Conservation (phyloP, 495 filamentous ascomycete genomes). For the Tetracladium marchalianum region DNA sequence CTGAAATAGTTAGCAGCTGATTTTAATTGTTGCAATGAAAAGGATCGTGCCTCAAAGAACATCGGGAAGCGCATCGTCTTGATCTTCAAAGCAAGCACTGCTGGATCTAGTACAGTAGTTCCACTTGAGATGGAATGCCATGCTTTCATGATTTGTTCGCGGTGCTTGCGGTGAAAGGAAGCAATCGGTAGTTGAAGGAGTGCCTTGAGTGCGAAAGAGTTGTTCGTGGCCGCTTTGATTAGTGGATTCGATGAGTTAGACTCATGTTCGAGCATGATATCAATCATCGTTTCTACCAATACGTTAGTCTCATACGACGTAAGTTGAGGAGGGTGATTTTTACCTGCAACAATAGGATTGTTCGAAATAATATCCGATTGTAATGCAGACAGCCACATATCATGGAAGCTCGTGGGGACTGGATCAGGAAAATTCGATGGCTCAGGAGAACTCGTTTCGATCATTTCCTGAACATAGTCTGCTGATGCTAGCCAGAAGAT, state of each 20-base stretch:
- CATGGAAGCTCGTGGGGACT: constrained; percentile 5
- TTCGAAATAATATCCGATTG: constrained; percentile 8
- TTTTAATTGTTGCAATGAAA: background rate
- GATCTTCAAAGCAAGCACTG: constrained; percentile 33
- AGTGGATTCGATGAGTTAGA: constrained; percentile 10
- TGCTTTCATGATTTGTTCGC: constrained; percentile 26
- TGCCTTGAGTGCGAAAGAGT: constrained; percentile 11
- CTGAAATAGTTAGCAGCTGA: constrained; percentile 9
- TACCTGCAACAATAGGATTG: constrained; percentile 4
- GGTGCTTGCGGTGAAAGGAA: constrained; percentile 23
- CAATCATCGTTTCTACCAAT: constrained; percentile 10
- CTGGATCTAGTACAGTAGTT: constrained; percentile 5
- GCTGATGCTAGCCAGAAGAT: constrained; percentile 18
- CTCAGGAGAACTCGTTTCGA: background rate
- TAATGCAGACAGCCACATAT: constrained; percentile 12
- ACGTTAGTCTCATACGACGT: background rate
- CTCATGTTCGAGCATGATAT: constrained; percentile 8
- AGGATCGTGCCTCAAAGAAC: constrained; percentile 32
- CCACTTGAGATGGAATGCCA: constrained; percentile 6
- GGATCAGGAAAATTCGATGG: background rate
- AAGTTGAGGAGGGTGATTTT: background rate
- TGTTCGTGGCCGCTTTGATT: constrained; percentile 2
- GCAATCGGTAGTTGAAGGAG: constrained; percentile 10
- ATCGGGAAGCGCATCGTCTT: constrained; percentile 37
- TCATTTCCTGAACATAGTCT: background rate